Percentiles rank a stretch among this genome's conserved stretches.
Conservation (phyloP, 2,329 filamentous ascomycete genomes). For the Keithomyces neogunnii region DNA sequence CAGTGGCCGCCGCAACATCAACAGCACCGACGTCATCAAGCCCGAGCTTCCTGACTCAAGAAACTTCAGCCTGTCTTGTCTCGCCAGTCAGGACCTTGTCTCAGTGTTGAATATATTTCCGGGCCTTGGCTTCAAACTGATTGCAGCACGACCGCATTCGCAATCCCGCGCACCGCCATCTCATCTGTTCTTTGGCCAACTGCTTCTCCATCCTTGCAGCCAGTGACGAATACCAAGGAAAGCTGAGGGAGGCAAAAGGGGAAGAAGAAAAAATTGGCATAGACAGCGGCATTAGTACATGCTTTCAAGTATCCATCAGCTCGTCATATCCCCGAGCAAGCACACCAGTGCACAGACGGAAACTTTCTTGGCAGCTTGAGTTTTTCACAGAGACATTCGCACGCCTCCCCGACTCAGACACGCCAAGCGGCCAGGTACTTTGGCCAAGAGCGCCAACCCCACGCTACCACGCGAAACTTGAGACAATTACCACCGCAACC, state of each 20-base stretch:
- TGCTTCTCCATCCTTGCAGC: conserved; percentile 46
- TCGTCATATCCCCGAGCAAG: too few species aligned
- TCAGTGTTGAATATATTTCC: conserved; percentile 8
- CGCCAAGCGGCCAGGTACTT: conserved; percentile 8
- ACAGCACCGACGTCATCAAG: conserved; percentile 1
- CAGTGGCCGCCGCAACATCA: too few species aligned
- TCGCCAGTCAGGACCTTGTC: conserved; percentile 4
- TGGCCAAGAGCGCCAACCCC: conserved; percentile 8
- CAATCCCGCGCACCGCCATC: conserved; percentile 35
- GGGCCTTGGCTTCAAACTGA: conserved; percentile 24
- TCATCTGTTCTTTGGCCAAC: conserved; percentile 40
- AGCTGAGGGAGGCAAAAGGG: not conserved
- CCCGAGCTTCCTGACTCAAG: conserved; percentile 14
- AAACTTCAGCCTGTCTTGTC: conserved; percentile 7
- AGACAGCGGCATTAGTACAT: not conserved
- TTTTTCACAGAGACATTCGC: not conserved
- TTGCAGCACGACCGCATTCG: conserved; percentile 41
- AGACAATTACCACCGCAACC: conserved; percentile 14
- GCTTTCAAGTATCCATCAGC: too few species aligned
- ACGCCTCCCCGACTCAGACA: not conserved
- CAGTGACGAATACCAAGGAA: conserved; percentile 3
- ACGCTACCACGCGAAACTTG: conserved; percentile 20
- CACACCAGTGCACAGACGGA: too few species aligned
- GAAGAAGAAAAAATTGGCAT: not conserved
- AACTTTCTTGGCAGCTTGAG: too few species aligned